A percentile compares a stretch with the other conserved stretches of the same genome.
phyloP scores from a whole-genome alignment of 495 filamentous ascomycete species.

The Penicillium dipodomyicola region DNA sequence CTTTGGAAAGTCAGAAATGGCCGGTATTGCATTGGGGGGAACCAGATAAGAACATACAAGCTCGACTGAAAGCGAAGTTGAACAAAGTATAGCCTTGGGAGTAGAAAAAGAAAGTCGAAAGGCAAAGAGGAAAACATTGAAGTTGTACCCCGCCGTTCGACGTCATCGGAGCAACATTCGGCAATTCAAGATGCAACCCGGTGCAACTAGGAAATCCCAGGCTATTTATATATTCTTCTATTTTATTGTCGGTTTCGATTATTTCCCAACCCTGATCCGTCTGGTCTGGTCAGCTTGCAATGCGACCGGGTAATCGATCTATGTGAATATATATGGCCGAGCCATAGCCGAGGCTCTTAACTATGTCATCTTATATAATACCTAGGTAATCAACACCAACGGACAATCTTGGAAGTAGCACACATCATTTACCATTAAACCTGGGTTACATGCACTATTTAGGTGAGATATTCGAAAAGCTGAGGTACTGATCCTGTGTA shows the following conservation, averaged over 20 bases:
- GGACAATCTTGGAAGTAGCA: no score
- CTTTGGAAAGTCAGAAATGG: conserved; percentile 28
- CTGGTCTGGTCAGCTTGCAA: neutral
- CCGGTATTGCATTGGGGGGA: conserved; percentile 6
- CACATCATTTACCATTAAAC: neutral
- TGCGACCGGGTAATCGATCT: neutral
- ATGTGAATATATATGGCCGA: neutral
- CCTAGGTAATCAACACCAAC: neutral
- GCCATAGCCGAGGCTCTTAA: neutral
- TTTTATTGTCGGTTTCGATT: neutral
- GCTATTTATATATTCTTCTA: neutral
- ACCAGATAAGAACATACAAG: neutral
- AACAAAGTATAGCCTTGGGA: neutral
- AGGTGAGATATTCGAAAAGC: neutral
- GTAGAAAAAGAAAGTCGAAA: neutral
- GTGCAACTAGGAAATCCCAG: conserved; percentile 1
- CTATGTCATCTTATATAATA: neutral
- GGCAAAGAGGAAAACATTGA: neutral
- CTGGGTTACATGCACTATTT: neutral
- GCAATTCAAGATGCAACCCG: conserved; percentile 15
- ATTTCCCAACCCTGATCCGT: neutral
- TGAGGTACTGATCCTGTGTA: neutral
- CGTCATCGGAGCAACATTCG: conserved; percentile 25
- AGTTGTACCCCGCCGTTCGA: conserved; percentile 20
- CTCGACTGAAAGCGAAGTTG: neutral